Base-by-base conservation (phyloP, 2,329 filamentous ascomycete species). In the Aspergillus latus region DNA sequence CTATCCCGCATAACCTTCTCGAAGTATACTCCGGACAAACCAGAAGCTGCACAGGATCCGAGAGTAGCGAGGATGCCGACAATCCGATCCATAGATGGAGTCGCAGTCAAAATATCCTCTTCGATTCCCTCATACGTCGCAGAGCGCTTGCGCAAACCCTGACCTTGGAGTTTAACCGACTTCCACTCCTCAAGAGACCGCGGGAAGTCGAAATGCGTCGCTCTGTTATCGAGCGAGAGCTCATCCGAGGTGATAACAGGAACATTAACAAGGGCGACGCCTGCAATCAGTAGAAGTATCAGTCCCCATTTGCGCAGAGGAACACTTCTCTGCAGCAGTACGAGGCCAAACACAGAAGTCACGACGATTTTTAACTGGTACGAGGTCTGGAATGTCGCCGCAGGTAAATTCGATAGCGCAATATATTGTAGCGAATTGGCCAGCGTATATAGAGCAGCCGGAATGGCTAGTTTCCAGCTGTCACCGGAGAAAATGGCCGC, bases 381-480 rank as follows among this genome's bases (percentile, higher is more conserved):
- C 28, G 94, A 85, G 57, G 96, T 87, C 73, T 97, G 92, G 70
- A 97, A 97, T 52, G 93, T 92, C 4, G 94, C 91, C 0, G 93
- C 89, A 67, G 96, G 91, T 65, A 97, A 74, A 64, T 97, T 97
- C 59, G 90, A 91, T 9, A 97, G 85, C 1, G 91, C 93, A 51
- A 95, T 84, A 68, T 97, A 99, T 72, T 97, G 91, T 52, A 97
- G 77, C n/a, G 89, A 89, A 69, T 97, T 97, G 67, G 97, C 91
- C 29, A 97, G 72, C 0, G 93, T 96, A 71, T 96, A 97, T 1
- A 97, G 80, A 4, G 86, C 82, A 3, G 93, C 94, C 0, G 93
- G 94, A 42, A 97, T 86, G 7, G 90, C 91, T 61, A 99, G 78
- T 74, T 96, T 96, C 93, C 93, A 97, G 64, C 92, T 92, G 70